These are phyloP conservation scores for Akanthomyces muscarius DNA, from an alignment of 2,329 filamentous ascomycete genomes.

Conservation along the genomic window DNA sequence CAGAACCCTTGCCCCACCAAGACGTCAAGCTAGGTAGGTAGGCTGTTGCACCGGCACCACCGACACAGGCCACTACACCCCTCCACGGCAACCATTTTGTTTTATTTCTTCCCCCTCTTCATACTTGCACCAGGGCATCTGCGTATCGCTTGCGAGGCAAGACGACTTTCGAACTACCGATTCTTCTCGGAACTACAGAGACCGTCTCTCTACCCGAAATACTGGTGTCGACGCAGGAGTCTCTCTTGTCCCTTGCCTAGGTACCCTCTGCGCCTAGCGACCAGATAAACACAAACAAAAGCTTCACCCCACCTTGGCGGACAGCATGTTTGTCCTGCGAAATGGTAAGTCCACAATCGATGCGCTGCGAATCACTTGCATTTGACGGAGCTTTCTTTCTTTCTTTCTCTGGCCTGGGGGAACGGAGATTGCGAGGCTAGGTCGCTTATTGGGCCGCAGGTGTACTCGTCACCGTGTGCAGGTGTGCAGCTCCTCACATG, in stretches of 20 bases:
- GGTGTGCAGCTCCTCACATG: slow-evolving; percentile 17
- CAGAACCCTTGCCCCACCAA: background rate
- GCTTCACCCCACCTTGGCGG: slow-evolving; percentile 17
- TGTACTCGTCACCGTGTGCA: background rate
- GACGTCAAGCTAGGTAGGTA: background rate
- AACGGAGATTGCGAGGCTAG: background rate
- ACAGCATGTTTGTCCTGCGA: slow-evolving; percentile 37
- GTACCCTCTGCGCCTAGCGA: background rate
- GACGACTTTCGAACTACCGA: background rate
- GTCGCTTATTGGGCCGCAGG: background rate
- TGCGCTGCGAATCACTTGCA: background rate
- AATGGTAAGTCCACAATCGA: slow-evolving; percentile 31
- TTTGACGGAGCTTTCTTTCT: background rate
- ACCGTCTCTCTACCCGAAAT: background rate
- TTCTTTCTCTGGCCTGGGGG: background rate
- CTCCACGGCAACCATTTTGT: slow-evolving; percentile 5
- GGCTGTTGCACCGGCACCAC: background rate
- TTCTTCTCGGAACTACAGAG: background rate
- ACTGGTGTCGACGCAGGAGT: background rate
- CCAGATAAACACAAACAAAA: slow-evolving; percentile 7
- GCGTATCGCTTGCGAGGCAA: background rate
- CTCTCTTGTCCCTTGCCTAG: background rate
- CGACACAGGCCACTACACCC: background rate
- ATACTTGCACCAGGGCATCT: background rate
- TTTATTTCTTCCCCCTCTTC: background rate